Evolutionary conservation across 2,329 filamentous ascomycete species (phyloP).

Genomic region (Fusarium oxysporum): DNA sequence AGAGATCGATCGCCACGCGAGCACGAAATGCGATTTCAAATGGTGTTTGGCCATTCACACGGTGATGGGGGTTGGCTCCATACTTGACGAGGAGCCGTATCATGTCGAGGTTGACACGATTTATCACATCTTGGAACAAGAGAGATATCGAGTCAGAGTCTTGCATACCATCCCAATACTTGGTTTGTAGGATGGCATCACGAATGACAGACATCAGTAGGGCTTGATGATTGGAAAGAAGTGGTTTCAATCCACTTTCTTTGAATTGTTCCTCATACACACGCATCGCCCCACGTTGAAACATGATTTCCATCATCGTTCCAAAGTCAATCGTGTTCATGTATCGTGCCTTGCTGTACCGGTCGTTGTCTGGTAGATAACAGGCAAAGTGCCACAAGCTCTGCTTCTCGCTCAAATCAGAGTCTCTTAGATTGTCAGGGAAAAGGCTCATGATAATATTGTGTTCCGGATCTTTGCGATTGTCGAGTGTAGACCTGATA

Average conservation of each 20-base stretch:
- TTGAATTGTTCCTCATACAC: background rate
- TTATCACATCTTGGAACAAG: background rate
- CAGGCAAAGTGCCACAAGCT: conserved; percentile 11
- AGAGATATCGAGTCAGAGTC: background rate
- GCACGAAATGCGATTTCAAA: background rate
- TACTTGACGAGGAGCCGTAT: background rate
- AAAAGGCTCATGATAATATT: background rate
- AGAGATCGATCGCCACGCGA: rapidly evolving
- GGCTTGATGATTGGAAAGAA: background rate
- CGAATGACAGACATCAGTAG: background rate
- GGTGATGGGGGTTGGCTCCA: background rate
- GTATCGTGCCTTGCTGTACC: background rate
- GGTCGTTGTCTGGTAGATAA: background rate
- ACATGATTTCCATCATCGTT: background rate
- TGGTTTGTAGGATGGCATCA: background rate
- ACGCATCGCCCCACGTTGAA: background rate
- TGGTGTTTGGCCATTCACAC: background rate
- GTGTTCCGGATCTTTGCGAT: rapidly evolving
- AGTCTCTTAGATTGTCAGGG: background rate
- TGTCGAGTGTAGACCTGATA: rapidly evolving
- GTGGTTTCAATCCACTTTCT: background rate
- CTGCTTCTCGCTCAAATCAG: no score
- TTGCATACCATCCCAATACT: background rate
- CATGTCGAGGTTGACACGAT: background rate
- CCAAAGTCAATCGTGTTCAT: rapidly evolving